These are phyloP conservation scores for Talaromyces sp. DNA, from an alignment of 2,329 filamentous ascomycete species.

Conservation along the genomic window DNA sequence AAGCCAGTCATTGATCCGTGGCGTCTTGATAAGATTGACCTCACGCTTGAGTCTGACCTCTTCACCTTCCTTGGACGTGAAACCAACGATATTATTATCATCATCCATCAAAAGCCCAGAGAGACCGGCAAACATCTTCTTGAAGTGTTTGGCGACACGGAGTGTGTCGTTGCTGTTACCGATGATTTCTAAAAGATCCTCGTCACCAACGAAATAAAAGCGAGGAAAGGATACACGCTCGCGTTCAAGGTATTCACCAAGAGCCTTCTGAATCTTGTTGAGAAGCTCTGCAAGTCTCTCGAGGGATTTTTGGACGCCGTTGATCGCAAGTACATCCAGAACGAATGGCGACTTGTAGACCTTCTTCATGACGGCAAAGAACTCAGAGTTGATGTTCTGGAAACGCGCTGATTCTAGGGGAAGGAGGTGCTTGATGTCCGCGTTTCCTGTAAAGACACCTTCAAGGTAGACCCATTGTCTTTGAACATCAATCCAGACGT, in stretches of 20 bases:
- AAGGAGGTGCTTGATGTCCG: constrained; percentile 95
- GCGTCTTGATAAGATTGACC: constrained; percentile 87
- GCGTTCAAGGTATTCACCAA: constrained; percentile 96
- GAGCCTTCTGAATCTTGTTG: constrained; percentile 98
- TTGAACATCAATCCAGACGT: constrained; percentile 99
- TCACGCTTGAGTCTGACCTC: constrained; percentile 80
- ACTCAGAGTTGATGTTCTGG: constrained; percentile 98
- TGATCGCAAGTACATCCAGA: constrained; percentile 91
- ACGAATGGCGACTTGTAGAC: constrained; percentile 95
- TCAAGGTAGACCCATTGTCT: constrained; percentile 99
- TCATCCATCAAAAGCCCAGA: constrained; percentile 88
- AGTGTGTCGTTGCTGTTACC: constrained; percentile 97
- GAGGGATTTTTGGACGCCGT: constrained; percentile 90
- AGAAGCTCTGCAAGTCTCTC: constrained; percentile 94
- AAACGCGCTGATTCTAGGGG: constrained; percentile 96
- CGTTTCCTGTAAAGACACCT: constrained; percentile 97
- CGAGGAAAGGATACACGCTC: constrained; percentile 95
- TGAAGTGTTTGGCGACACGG: constrained; percentile 96
- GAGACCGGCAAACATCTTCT: constrained; percentile 99
- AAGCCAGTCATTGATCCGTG: constrained; percentile 99
- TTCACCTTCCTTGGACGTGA: constrained; percentile 94
- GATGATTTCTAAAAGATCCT: constrained; percentile 97
- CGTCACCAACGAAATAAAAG: constrained; percentile 99
- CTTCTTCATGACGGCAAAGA: constrained; percentile 99
- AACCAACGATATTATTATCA: constrained; percentile 80